Evolutionary conservation across 2,329 filamentous ascomycete species (phyloP).

Genomic region (Tolypocladium tropicale): DNA sequence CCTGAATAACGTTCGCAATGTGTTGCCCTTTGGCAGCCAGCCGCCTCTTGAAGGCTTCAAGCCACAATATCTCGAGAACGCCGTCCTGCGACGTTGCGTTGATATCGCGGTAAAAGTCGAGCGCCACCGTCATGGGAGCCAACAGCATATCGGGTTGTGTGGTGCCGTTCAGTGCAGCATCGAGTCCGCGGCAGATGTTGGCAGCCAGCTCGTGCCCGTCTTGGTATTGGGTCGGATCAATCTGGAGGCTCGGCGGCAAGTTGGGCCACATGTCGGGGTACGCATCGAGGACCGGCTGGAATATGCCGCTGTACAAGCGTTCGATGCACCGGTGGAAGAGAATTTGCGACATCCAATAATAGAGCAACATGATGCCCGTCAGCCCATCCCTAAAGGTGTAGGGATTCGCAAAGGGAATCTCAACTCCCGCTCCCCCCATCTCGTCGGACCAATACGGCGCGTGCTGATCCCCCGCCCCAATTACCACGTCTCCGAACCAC

Average conservation of each 20-base stretch:
- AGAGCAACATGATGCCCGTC: conserved; percentile 36
- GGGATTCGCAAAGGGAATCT: conserved; percentile 32
- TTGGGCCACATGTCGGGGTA: conserved; percentile 28
- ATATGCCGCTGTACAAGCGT: conserved; percentile 31
- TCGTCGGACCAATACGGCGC: conserved; percentile 31
- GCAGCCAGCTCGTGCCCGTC: conserved; percentile 34
- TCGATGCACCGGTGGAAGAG: conserved; percentile 38
- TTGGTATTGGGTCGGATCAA: conserved; percentile 33
- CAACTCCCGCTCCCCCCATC: conserved; percentile 14
- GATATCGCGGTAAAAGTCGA: conserved; percentile 30
- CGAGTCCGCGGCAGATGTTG: conserved; percentile 40
- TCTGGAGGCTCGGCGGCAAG: conserved; percentile 24
- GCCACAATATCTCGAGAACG: conserved; percentile 36
- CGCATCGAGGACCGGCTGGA: conserved; percentile 30
- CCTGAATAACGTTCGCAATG: conserved; percentile 27
- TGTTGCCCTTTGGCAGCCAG: conserved; percentile 29
- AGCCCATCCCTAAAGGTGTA: conserved; percentile 34
- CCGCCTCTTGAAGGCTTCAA: conserved; percentile 30
- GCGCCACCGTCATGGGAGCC: conserved; percentile 30
- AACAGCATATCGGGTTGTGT: conserved; percentile 36
- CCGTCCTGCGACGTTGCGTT: conserved; percentile 28
- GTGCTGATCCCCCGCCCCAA: conserved; percentile 15
- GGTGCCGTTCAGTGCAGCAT: conserved; percentile 31
- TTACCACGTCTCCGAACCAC: conserved; percentile 30
- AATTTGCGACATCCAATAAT: conserved; percentile 44